These are phyloP conservation scores for Termitomyces sp. DNA, from an alignment of 768 basidiomycete genomes.

Conservation along the genomic window DNA sequence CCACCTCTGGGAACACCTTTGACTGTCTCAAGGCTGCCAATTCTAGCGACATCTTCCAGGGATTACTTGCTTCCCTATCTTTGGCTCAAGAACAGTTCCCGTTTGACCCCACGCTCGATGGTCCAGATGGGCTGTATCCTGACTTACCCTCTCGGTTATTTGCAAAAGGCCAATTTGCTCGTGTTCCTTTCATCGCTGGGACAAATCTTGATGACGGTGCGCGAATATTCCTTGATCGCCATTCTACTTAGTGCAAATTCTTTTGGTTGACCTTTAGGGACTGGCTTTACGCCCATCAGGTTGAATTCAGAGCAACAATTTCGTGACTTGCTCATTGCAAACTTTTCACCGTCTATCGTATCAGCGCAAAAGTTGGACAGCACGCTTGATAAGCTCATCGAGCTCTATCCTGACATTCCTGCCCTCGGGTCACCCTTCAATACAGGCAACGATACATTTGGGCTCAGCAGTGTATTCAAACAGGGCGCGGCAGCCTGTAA, in stretches of 20 bases:
- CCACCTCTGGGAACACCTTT: slow-evolving; percentile 26
- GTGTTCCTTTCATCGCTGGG: slow-evolving; percentile 39
- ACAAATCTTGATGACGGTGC: slow-evolving; percentile 39
- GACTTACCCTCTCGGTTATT: slow-evolving; percentile 30
- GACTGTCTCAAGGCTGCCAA: slow-evolving; percentile 23
- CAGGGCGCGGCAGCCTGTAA: slow-evolving; percentile 26
- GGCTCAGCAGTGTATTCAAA: slow-evolving; percentile 32
- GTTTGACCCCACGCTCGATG: slow-evolving; percentile 36
- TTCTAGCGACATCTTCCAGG: slow-evolving; percentile 22
- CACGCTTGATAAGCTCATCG: slow-evolving; percentile 18
- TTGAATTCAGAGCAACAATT: slow-evolving; percentile 20
- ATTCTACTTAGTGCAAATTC: too few species aligned
- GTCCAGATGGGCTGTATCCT: slow-evolving; percentile 31
- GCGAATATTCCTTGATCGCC: too few species aligned
- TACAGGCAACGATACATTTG: slow-evolving; percentile 40
- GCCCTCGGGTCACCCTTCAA: slow-evolving; percentile 37
- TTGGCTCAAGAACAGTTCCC: slow-evolving; percentile 21
- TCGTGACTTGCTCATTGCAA: slow-evolving; percentile 14
- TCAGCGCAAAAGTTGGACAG: slow-evolving; percentile 11
- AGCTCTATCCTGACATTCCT: slow-evolving; percentile 38
- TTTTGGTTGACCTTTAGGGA: slow-evolving; percentile 18
- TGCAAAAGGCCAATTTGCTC: slow-evolving; percentile 25
- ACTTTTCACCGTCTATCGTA: slow-evolving; percentile 21
- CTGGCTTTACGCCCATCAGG: slow-evolving; percentile 18
- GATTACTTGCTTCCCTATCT: slow-evolving; percentile 16